Conservation (phyloP, 2,329 filamentous ascomycete species). For the Aspergillus transmontanensis region DNA sequence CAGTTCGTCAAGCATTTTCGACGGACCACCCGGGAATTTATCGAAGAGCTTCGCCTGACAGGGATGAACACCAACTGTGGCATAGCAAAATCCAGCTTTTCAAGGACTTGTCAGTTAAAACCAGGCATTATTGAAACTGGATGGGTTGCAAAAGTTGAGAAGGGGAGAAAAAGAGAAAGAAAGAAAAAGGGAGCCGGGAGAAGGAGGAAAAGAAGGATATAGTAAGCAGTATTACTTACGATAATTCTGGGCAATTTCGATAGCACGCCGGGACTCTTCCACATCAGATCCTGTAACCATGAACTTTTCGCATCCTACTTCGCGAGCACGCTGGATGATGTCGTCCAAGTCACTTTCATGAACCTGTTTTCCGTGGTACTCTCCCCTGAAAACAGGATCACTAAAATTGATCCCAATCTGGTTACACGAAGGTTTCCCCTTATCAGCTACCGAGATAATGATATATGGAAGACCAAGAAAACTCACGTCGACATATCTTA, state of each 20-base stretch:
- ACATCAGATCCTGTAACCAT: slow-evolving; percentile 93
- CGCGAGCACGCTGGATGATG: slow-evolving; percentile 75
- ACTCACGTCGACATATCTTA: slow-evolving; percentile 53
- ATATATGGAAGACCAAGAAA: background rate
- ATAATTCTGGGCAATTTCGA: slow-evolving; percentile 72
- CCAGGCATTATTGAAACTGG: background rate
- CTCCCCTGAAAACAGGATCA: slow-evolving; percentile 84
- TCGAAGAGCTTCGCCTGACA: slow-evolving; percentile 83
- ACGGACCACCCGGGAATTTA: slow-evolving; percentile 50
- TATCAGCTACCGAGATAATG: slow-evolving; percentile 17
- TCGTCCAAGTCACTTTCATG: slow-evolving; percentile 53
- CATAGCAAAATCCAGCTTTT: slow-evolving; percentile 77
- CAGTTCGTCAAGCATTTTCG: slow-evolving; percentile 59
- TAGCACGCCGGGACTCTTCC: slow-evolving; percentile 71
- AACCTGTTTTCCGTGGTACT: slow-evolving; percentile 76
- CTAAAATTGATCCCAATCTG: slow-evolving; percentile 93
- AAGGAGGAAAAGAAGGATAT: background rate
- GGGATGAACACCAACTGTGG: slow-evolving; percentile 91
- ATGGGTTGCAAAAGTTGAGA: background rate
- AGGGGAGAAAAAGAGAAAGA: too few relatives aligned
- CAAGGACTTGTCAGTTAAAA: slow-evolving; percentile 11
- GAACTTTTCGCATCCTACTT: slow-evolving; percentile 82
- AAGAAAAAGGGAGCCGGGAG: too few relatives aligned
- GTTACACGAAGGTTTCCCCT: slow-evolving; percentile 1
- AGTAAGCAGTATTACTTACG: slow-evolving; percentile 55